Conservation (phyloP, 495 filamentous ascomycete genomes). For the Lasiosphaeris hirsuta region DNA sequence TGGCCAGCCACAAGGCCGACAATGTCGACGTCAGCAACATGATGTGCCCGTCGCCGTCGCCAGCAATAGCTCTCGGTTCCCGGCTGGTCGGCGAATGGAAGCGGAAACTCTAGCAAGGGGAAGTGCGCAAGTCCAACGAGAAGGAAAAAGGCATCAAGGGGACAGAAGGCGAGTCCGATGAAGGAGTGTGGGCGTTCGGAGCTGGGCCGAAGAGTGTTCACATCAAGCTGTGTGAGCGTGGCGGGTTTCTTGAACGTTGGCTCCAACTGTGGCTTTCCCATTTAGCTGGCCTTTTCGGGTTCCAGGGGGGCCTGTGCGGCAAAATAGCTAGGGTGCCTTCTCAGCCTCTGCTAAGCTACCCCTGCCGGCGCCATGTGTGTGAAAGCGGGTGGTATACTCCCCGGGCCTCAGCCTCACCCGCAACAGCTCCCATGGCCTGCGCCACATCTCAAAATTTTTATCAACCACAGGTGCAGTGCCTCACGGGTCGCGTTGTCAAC, state of each 20-base stretch:
- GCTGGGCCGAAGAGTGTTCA: slow-evolving; percentile 9
- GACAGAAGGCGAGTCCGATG: slow-evolving; percentile 18
- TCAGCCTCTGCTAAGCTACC: slow-evolving; percentile 2
- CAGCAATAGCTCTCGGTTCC: neutral
- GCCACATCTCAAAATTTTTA: slow-evolving; percentile 13
- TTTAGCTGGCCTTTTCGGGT: slow-evolving; percentile 36
- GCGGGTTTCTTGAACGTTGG: neutral
- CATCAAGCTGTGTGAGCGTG: slow-evolving; percentile 3
- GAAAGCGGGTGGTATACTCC: no score
- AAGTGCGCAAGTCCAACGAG: neutral
- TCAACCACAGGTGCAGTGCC: no score
- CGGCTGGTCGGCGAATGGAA: slow-evolving; percentile 4
- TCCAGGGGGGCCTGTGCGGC: slow-evolving; percentile 15
- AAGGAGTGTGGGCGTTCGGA: neutral
- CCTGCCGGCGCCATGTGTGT: neutral
- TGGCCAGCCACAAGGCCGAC: slow-evolving; percentile 55
- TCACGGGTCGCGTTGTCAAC: no score
- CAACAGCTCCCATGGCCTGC: neutral
- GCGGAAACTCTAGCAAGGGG: neutral
- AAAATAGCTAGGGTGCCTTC: slow-evolving; percentile 22
- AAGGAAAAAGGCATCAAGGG: slow-evolving; percentile 6
- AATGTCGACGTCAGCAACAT: slow-evolving; percentile 50
- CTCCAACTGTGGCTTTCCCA: neutral
- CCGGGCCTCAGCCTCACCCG: slow-evolving; percentile 13
- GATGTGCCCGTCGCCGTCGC: slow-evolving; percentile 1